Evolutionary conservation across 73 alveolate species (phyloP).

Genomic region (Stentor coeruleus): DNA sequence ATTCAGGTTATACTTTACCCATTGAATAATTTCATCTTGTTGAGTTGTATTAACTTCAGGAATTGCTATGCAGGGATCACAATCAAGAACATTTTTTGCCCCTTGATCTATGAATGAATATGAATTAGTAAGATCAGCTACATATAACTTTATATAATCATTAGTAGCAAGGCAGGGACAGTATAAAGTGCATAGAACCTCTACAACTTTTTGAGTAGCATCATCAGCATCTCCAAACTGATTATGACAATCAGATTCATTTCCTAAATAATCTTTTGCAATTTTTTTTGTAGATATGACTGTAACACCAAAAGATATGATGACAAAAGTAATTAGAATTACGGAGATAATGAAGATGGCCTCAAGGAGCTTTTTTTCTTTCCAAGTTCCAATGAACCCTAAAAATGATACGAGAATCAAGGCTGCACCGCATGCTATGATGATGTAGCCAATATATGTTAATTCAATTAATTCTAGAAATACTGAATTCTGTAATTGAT

Average conservation of each 20-base stretch:
- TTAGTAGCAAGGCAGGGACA: constrained; percentile 8
- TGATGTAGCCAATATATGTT: neutral
- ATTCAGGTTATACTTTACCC: neutral
- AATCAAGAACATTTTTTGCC: neutral
- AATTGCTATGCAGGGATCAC: neutral
- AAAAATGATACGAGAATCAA: neutral
- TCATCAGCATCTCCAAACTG: neutral
- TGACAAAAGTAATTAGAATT: neutral
- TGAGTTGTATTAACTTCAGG: too few relatives aligned
- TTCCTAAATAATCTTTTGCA: neutral
- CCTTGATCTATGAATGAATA: neutral
- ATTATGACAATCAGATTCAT: neutral
- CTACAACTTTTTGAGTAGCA: neutral
- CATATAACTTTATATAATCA: neutral
- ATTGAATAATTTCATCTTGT: neutral
- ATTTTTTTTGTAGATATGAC: neutral
- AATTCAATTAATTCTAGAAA: neutral
- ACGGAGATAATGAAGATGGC: neutral
- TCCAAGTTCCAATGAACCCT: constrained; percentile 6
- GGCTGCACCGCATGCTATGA: constrained; percentile 26
- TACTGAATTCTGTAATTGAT: neutral
- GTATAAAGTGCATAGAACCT: neutral
- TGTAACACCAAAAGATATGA: constrained; percentile 1
- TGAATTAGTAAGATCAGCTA: too few relatives aligned
- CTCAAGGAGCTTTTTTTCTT: neutral